These are phyloP conservation scores for Ascochyta lentis DNA, from an alignment of 2,329 filamentous ascomycete genomes.

Conservation along the genomic window DNA sequence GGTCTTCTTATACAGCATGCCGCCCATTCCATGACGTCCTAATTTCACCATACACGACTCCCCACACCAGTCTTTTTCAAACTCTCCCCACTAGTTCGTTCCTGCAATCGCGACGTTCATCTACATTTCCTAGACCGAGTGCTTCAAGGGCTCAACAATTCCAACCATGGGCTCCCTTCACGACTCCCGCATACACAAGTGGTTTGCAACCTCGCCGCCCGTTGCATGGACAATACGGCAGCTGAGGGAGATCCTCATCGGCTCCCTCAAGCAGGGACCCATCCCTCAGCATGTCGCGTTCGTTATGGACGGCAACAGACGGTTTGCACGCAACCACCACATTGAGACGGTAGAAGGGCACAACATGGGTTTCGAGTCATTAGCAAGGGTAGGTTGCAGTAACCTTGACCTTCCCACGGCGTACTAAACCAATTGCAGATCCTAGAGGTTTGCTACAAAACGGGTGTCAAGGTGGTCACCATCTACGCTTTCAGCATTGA, in stretches of 20 bases:
- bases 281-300: slow-evolving; percentile 98
- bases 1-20: slow-evolving; percentile 38
- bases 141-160: slow-evolving; percentile 17
- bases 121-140: slow-evolving; percentile 14
- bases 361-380: slow-evolving; percentile 91
- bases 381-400: slow-evolving; percentile 72
- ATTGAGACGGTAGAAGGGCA: slow-evolving; percentile 98
- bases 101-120: slow-evolving; percentile 18
- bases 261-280: slow-evolving; percentile 85
- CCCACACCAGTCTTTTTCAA: neutral
- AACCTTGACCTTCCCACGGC: neutral
- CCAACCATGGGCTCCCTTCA: slow-evolving; percentile 58
- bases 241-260: slow-evolving; percentile 84
- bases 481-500: slow-evolving; percentile 99
- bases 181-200: slow-evolving; percentile 69
- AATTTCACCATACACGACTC: slow-evolving; percentile 7
- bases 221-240: slow-evolving; percentile 86
- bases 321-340: slow-evolving; percentile 86
- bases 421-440: slow-evolving; percentile 58
- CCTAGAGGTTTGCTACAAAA: slow-evolving; percentile 97
- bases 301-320: slow-evolving; percentile 97
- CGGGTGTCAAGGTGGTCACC: slow-evolving; percentile 93
- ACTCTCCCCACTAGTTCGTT: neutral
- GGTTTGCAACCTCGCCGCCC: slow-evolving; percentile 87
- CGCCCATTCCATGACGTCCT: slow-evolving; percentile 30